These are phyloP conservation scores for Protomyces arabidopsidicola DNA, from an alignment of 1,139 yeast species.

Conservation along the genomic window DNA sequence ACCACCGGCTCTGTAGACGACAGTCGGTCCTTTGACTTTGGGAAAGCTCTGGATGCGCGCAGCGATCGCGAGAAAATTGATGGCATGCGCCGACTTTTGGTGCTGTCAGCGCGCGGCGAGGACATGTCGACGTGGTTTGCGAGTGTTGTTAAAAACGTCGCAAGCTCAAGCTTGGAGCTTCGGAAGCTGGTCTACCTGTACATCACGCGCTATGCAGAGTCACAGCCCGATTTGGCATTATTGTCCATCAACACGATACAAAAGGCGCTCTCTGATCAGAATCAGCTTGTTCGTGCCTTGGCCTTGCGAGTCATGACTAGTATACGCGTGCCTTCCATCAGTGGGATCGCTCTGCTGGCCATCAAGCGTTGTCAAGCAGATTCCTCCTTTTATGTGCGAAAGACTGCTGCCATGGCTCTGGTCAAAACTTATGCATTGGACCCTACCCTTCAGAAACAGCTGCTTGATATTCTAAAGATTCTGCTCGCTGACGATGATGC, in stretches of 20 bases:
- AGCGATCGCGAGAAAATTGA: conserved; percentile 24
- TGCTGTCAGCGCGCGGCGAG: conserved; percentile 44
- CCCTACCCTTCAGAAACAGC: conserved; percentile 45
- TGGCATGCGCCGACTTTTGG: conserved; percentile 16
- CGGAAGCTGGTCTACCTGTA: conserved; percentile 76
- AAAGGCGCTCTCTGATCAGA: conserved; percentile 66
- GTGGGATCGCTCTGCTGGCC: conserved; percentile 71
- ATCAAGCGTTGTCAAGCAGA: conserved; percentile 67
- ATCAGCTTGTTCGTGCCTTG: conserved; percentile 62
- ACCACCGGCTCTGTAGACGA: neutral
- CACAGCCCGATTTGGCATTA: conserved; percentile 81
- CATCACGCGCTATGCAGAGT: conserved; percentile 70
- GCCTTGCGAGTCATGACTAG: conserved; percentile 78
- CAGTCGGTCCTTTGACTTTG: conserved; percentile 4
- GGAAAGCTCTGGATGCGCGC: conserved; percentile 15
- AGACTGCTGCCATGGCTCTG: conserved; percentile 74
- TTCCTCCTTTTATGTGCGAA: conserved; percentile 70
- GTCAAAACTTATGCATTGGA: conserved; percentile 55
- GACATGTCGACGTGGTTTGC: conserved; percentile 66
- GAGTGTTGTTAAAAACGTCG: conserved; percentile 82
- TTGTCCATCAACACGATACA: conserved; percentile 89
- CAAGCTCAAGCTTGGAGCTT: conserved; percentile 63
- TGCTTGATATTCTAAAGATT: conserved; percentile 50
- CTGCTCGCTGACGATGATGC: conserved; percentile 62
- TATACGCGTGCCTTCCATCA: conserved; percentile 69